Evolutionary conservation across 2,329 filamentous ascomycete genomes (phyloP), one percentile per base, ranked within the genome.

Genomic region (Penicillium decumbens): DNA sequence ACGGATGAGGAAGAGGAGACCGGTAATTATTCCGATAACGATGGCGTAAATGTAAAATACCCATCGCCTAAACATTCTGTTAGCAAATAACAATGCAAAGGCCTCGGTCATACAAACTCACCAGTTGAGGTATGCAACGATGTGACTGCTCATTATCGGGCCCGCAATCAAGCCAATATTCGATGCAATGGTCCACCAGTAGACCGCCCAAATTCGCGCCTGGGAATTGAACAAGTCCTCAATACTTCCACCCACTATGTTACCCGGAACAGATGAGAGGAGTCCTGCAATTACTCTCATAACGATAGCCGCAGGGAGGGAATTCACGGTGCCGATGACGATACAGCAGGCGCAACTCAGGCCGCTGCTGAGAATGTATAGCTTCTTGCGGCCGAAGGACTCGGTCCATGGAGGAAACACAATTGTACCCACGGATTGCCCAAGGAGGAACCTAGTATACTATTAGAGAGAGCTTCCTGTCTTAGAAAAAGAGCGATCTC

Each of bases 191-290:
- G 71, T 70, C 75, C 76, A 78, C 6, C 70, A 57, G 46, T 72
- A 73, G 7, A 79, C 65, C 12, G 74, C 59, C 74, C 74, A 78
- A 6, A 77, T 70, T 12, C 76, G 67, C n/a, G 64, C 65, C 46
- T 67, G 65, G 1, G 69, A 66, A 47, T 76, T 72, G 63, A 72
- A 78, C 59, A 79, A 71, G 51, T 79, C 76, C 50, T 79, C 76
- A 28, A 78, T 68, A 43, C 72, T 76, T 1, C 77, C 75, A 0
- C 72, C 68, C 7, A 74, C 70, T 5, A 78, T 73, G 20, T 75
- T 72, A 0, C 74, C 69, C 1, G 76, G 76, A 10, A 77, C 70
- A 3, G 76, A 74, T 0, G 76, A 77, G 8, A 75, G 60, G 4
- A 76, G 54, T 0, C 77, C 77, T 3, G 71, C 70, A 4, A 74